Base-by-base conservation (phyloP, 768 basidiomycete genomes). In the Suillus bovinus region DNA sequence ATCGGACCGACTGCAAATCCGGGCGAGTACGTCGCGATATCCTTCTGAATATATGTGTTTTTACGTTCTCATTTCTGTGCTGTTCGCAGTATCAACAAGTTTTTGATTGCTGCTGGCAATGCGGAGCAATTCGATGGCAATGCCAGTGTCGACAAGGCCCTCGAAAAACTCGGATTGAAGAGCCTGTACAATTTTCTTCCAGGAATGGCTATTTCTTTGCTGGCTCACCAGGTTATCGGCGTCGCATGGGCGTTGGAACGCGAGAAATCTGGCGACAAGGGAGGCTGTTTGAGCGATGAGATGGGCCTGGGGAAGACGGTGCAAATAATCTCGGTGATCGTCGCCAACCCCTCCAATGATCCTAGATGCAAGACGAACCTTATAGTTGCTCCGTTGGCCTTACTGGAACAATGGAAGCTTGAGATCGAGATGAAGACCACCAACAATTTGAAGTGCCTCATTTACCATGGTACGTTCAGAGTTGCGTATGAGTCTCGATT, bases 221-320 rank as follows among this genome's bases (percentile, higher is more conserved):
- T 91, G 85, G 81, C 89, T 11, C 90, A 91, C 71, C 86, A 90
- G 67, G 77, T 81, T 20, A 83, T 91, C 56, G 83, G 72, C 11
- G 76, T 77, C 6, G 70, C 70, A 5, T 84, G 81, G 78, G 80
- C 82, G 78, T 54, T 78, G 10, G 70, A 78, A 36, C 69, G 74
- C 61, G 66, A 81, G 72, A 75, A 62, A 58, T 58, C 67, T 16
- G 6, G 27, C 6, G 46, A 66, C 44, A 71, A 67, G 38, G 77
- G 77, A n/a, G 77, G 77, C 8, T 66, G 67, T 47, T 56, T 77
- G 47, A 69, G 69, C 5, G 77, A 78, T 53, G 77, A 78, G 61
- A 80, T 80, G 67, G 88, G 88, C 59, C 79, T 89, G 13, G 86
- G 86, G 36, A 87, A 86, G 31, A 70, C 85, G 72, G 83, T 85